phyloP scores from a whole-genome alignment of 106 monocot genomes.

The Dioscorea zingiberensis region DNA sequence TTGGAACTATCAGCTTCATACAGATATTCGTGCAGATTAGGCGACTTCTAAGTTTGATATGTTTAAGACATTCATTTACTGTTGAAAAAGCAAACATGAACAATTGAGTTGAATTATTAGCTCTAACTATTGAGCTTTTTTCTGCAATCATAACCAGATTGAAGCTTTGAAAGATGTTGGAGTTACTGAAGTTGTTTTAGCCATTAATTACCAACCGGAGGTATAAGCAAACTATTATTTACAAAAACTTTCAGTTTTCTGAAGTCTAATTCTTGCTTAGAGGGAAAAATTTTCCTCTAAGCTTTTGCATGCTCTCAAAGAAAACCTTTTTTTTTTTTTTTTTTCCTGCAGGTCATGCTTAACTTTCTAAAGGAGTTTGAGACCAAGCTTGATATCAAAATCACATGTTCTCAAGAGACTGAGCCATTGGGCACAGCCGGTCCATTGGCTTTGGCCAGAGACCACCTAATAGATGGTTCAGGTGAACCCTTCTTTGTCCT shows the following conservation, averaged over 20 bases:
- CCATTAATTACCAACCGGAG: conserved; percentile 43
- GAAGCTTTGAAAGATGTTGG: conserved; percentile 45
- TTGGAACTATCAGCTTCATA: too few species aligned
- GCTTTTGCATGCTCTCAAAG: too few species aligned
- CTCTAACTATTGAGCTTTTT: too few species aligned
- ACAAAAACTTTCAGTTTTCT: too few species aligned
- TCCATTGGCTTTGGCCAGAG: conserved; percentile 61
- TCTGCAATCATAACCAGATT: conserved; percentile 12
- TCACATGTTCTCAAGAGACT: conserved; percentile 66
- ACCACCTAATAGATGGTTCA: conserved; percentile 50
- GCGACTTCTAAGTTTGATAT: too few species aligned
- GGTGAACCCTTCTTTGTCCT: conserved; percentile 67
- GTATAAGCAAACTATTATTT: conserved; percentile 6
- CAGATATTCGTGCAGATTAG: too few species aligned
- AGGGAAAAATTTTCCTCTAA: too few species aligned
- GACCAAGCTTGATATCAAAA: conserved; percentile 51
- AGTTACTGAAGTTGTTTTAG: conserved; percentile 39
- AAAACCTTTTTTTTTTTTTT: neutral
- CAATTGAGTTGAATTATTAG: too few species aligned
- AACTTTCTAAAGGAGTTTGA: conserved; percentile 70
- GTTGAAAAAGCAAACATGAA: too few species aligned
- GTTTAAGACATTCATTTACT: too few species aligned
- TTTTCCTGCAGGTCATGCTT: conserved; percentile 44
- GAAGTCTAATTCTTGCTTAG: too few species aligned
- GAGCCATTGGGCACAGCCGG: conserved; percentile 67